Evolutionary conservation across 352 stramenopile species (phyloP), one percentile per base, ranked within the genome.

Genomic region (Phytophthora capsici): DNA sequence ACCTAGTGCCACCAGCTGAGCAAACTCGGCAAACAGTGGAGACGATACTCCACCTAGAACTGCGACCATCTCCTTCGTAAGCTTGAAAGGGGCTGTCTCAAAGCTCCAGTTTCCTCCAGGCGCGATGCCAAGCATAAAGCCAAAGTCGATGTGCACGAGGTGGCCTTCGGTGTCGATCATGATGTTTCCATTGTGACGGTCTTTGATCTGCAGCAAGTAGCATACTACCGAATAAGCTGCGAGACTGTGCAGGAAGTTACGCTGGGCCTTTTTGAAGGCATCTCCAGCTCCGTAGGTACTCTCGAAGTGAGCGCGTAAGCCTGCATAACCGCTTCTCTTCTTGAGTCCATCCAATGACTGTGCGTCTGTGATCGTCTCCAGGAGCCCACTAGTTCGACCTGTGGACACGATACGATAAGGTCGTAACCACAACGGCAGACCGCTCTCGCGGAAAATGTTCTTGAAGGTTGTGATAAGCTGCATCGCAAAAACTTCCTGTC

Each of bases 91-190:
- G 20, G 96, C 95, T 43, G 79, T 83, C 81, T 99, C 96, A 30
- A 97, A 85, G 61, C 84, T 97, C 69, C 97, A 97, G 34, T 94
- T 89, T 30, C 93, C 94, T 28, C 98, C 94, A 26, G 97, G 96
- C 19, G 90, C 93, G 54, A 98, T 97, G 20, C 94, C 96, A 4
- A 99, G 82, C 38, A 99, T 88, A 65, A 98, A 99, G 5, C 97
- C 97, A 74, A 99, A 99, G 77, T 99, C 97, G 55, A 99, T 99
- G 82, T 99, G 97, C 36, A 98, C 86, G 25, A 98, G 60, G 55
- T 97, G 86, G 0, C 94, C 94, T 43, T 92, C 55, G 17, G 66
- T 82, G 66, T 98, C 92, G 28, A 99, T 77, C 50, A 99, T 69
- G 54, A 99, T 98, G 55, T 99, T 99, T 14, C 94, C 97, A 69